Percentiles rank a stretch among this genome's conserved stretches.
These are phyloP conservation scores for Leptographium lundbergii DNA, from an alignment of 2,329 filamentous ascomycete species.

Conservation along the genomic window DNA sequence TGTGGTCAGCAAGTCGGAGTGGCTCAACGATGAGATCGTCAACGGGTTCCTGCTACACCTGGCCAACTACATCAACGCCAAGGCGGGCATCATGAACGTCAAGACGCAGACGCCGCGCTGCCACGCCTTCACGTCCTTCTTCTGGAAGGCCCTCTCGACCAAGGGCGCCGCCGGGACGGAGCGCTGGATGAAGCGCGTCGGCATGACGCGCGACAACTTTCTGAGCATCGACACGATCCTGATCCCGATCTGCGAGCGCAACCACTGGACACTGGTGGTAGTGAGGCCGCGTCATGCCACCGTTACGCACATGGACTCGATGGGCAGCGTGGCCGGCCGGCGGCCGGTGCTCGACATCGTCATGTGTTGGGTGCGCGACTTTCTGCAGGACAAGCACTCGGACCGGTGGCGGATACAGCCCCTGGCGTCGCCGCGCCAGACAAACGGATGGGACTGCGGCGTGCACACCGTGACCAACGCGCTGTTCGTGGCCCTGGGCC, in stretches of 20 bases:
- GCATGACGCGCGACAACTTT: conserved; percentile 47
- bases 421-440: conserved; percentile 42
- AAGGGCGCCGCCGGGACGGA: conserved; percentile 34
- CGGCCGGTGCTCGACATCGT: conserved; percentile 27
- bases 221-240: conserved; percentile 54
- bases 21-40: conserved; percentile 69
- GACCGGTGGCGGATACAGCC: conserved; percentile 40
- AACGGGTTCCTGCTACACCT: conserved; percentile 53
- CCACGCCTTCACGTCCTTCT: conserved; percentile 52
- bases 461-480: conserved; percentile 65
- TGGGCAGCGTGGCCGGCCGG: conserved; percentile 31
- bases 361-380: conserved; percentile 42
- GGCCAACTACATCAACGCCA: conserved; percentile 43
- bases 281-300: conserved; percentile 47
- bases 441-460: conserved; percentile 64
- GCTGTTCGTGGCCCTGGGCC: conserved; percentile 44
- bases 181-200: conserved; percentile 43
- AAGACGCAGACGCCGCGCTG: conserved; percentile 41
- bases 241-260: conserved; percentile 51
- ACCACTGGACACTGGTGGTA: conserved; percentile 62
- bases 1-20: conserved; percentile 41
- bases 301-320: conserved; percentile 59
- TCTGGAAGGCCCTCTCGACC: conserved; percentile 42
- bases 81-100: conserved; percentile 36
- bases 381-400: conserved; percentile 43